Percentiles rank a stretch among this genome's conserved stretches.
Evolutionary conservation across 2,329 filamentous ascomycete genomes (phyloP).

Genomic region (Amauroascus niger): DNA sequence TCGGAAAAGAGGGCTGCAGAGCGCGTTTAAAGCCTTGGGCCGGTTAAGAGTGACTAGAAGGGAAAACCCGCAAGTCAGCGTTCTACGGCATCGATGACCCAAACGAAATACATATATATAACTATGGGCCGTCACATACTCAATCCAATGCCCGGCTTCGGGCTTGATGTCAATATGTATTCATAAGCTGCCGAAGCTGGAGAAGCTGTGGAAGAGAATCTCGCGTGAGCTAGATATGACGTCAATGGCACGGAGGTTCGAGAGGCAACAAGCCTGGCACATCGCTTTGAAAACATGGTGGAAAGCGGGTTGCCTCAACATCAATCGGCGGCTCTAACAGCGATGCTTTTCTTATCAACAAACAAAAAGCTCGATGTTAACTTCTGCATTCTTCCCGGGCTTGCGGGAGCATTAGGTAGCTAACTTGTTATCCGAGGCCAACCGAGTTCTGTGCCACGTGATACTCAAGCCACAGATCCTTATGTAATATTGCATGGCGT

Average conservation of each 20-base stretch:
- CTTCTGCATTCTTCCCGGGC: neutral
- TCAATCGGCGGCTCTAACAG: conserved; percentile 35
- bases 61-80: neutral
- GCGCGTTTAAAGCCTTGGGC: conserved; percentile 88
- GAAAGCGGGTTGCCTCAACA: neutral
- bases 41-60: conserved; percentile 76
- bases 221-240: conserved; percentile 28
- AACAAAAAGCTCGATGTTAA: neutral
- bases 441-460: conserved; percentile 18
- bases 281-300: conserved; percentile 39
- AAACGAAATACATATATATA: too few relatives aligned
- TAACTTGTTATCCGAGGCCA: conserved; percentile 26
- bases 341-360: neutral
- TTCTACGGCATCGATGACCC: too few relatives aligned
- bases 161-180: conserved; percentile 69
- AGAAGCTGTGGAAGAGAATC: conserved; percentile 32
- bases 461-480: neutral
- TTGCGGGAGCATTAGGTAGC: neutral
- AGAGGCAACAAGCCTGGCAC: conserved; percentile 52
- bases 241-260: conserved; percentile 37
- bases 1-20: conserved; percentile 78
- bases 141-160: conserved; percentile 80
- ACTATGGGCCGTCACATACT: conserved; percentile 53
- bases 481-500: neutral
- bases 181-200: conserved; percentile 52